These are phyloP conservation scores for Schizochytrium sp. DNA, from an alignment of 108 stramenopile species.

Conservation along the genomic window DNA sequence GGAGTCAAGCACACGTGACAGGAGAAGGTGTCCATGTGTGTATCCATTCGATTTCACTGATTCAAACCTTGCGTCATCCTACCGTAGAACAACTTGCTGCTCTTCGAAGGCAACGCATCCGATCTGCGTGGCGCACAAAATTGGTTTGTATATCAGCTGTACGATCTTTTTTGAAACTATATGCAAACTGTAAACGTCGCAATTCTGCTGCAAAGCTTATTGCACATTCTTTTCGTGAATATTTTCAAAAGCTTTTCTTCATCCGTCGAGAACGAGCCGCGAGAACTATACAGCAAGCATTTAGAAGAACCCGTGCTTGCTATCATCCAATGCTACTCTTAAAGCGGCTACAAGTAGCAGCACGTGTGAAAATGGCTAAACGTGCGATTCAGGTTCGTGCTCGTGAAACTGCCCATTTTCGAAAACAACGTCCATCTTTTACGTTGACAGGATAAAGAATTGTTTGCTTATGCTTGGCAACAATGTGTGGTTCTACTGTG, in stretches of 20 bases:
- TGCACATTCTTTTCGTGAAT: background rate
- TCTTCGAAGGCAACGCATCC: too few species aligned
- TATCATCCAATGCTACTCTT: background rate
- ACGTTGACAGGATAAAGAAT: background rate
- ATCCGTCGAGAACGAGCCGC: background rate
- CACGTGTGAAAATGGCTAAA: background rate
- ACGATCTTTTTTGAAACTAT: too few species aligned
- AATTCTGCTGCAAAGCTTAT: background rate
- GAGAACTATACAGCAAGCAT: background rate
- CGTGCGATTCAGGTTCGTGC: conserved; percentile 13
- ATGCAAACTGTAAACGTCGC: background rate
- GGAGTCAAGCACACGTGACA: background rate
- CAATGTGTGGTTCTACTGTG: too few species aligned
- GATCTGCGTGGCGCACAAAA: too few species aligned
- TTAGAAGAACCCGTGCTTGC: background rate
- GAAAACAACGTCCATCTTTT: background rate
- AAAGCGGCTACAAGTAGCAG: background rate
- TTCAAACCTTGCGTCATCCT: background rate
- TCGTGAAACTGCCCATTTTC: background rate
- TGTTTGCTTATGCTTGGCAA: too few species aligned
- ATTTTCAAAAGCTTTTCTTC: background rate
- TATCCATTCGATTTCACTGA: background rate
- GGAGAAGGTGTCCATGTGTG: background rate
- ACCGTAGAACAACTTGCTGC: too few species aligned
- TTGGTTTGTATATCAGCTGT: too few species aligned